Evolutionary conservation across 768 basidiomycete species (phyloP).

Genomic region (Mycena leptocephala): DNA sequence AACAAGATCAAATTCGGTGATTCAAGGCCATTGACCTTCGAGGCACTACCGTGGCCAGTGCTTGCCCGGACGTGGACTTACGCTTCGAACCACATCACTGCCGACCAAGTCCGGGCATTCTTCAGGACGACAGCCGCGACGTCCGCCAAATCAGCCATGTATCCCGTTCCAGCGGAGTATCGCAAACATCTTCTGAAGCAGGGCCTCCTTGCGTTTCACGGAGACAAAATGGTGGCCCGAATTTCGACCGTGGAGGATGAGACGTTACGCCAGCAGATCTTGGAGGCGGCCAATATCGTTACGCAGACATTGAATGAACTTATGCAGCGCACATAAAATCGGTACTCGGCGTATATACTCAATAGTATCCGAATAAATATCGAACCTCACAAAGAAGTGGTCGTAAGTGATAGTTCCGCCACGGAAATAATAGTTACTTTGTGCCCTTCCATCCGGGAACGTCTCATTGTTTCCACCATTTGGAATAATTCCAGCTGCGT

Average conservation of each 20-base stretch:
- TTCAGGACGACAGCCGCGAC: not conserved
- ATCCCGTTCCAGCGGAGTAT: not conserved
- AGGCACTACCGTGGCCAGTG: not conserved
- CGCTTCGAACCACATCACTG: not conserved
- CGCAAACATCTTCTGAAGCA: not conserved
- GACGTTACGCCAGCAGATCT: not conserved
- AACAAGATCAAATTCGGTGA: not conserved
- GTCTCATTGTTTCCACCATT: too few relatives aligned
- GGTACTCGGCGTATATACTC: too few relatives aligned
- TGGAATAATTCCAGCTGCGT: too few relatives aligned
- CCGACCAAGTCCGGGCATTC: not conserved
- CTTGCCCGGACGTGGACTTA: not conserved
- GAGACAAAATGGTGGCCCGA: not conserved
- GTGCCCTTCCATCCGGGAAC: too few relatives aligned
- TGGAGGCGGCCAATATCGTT: not conserved
- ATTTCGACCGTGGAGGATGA: not conserved
- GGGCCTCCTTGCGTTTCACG: not conserved
- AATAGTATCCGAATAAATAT: too few relatives aligned
- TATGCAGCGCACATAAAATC: too few relatives aligned
- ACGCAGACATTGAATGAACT: slow-evolving; percentile 11
- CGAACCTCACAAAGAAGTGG: too few relatives aligned
- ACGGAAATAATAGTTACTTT: too few relatives aligned
- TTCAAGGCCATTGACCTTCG: slow-evolving; percentile 1
- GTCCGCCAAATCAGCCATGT: not conserved
- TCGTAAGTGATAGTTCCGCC: too few relatives aligned